A percentile compares a stretch with the other conserved stretches of the same genome.
Evolutionary conservation across 495 filamentous ascomycete species (phyloP).

Genomic region (Haplographium delicatum): DNA sequence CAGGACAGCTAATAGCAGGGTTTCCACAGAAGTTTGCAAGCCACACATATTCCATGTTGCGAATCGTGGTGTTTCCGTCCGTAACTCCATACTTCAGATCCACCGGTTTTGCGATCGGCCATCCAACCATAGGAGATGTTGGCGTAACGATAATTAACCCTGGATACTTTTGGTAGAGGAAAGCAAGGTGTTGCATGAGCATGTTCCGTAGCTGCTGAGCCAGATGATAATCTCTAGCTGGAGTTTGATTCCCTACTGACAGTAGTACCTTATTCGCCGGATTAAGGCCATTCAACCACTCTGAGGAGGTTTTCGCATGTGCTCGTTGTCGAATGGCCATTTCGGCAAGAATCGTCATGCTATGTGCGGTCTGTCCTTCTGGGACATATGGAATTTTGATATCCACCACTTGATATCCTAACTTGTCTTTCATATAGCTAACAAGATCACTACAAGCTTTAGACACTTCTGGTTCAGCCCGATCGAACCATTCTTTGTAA

Average conservation of each 20-base stretch:
- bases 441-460: slow-evolving; percentile 55
- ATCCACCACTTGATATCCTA: slow-evolving; percentile 63
- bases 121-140: slow-evolving; percentile 71
- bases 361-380: slow-evolving; percentile 72
- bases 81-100: slow-evolving; percentile 60
- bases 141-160: slow-evolving; percentile 77
- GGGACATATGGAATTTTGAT: slow-evolving; percentile 72
- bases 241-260: slow-evolving; percentile 54
- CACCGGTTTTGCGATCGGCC: slow-evolving; percentile 43
- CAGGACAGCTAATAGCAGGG: slow-evolving; percentile 73
- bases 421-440: slow-evolving; percentile 48
- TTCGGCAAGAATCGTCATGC: slow-evolving; percentile 73
- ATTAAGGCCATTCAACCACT: slow-evolving; percentile 48
- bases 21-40: slow-evolving; percentile 78
- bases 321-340: slow-evolving; percentile 38
- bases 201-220: slow-evolving; percentile 70
- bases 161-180: slow-evolving; percentile 65
- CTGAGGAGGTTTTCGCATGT: slow-evolving; percentile 25
- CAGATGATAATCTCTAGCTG: slow-evolving; percentile 62
- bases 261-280: slow-evolving; percentile 72
- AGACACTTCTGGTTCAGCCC: slow-evolving; percentile 58
- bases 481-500: slow-evolving; percentile 68
- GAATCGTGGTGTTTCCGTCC: slow-evolving; percentile 65
- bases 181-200: slow-evolving; percentile 77
- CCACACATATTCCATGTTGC: slow-evolving; percentile 87